These are phyloP conservation scores for Serendipita sp. DNA, from an alignment of 768 basidiomycete species.

Conservation along the genomic window DNA sequence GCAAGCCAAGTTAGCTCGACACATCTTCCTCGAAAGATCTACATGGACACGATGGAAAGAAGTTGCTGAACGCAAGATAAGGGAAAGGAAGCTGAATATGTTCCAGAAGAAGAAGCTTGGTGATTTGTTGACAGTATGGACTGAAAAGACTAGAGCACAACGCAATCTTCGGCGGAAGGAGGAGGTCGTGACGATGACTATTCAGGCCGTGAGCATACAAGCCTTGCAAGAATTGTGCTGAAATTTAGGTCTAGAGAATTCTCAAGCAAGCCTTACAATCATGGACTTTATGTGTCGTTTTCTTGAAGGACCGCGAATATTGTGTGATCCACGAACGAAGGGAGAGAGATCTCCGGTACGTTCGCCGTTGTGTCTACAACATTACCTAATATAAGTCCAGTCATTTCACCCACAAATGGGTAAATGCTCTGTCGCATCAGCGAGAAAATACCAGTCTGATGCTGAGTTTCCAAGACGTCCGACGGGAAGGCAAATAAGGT, in stretches of 20 bases:
- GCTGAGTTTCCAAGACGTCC: constrained; percentile 69
- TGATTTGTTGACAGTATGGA: not conserved
- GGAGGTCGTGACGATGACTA: not conserved
- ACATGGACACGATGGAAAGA: constrained; percentile 33
- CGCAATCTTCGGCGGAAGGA: constrained; percentile 2
- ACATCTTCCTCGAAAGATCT: constrained; percentile 32
- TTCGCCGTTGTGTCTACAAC: not conserved
- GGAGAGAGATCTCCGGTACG: constrained; percentile 24
- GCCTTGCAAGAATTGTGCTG: constrained; percentile 21
- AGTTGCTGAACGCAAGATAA: constrained; percentile 27
- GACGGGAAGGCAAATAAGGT: constrained; percentile 46
- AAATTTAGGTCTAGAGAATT: constrained; percentile 11
- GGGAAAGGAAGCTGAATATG: constrained; percentile 31
- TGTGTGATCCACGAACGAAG: constrained; percentile 37
- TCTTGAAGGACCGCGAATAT: constrained; percentile 57
- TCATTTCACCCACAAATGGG: constrained; percentile 53
- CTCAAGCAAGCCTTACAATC: constrained; percentile 29
- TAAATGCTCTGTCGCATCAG: constrained; percentile 40
- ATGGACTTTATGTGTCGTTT: constrained; percentile 65
- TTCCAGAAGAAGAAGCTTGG: constrained; percentile 3
- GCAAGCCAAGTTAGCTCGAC: constrained; percentile 38
- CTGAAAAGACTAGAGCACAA: not conserved
- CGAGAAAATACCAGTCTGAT: constrained; percentile 61
- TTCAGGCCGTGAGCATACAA: not conserved
- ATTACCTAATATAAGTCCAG: constrained; percentile 21